Conservation (phyloP, 2,329 filamentous ascomycete genomes). For the Pseudopyricularia javanii region DNA sequence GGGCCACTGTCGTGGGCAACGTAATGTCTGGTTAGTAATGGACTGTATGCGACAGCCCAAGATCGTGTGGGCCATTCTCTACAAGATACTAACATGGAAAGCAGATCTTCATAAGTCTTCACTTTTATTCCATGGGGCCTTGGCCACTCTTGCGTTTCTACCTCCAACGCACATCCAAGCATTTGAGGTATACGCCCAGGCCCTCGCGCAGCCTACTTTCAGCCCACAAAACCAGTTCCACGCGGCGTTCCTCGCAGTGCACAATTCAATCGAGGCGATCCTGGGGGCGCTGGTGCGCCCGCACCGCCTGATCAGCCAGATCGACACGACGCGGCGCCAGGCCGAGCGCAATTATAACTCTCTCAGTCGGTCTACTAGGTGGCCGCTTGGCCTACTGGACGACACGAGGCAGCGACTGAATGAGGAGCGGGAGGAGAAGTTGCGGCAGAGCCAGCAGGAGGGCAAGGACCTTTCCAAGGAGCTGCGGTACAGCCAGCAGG, state of each 20-base stretch:
- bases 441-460: constrained; percentile 57
- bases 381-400: constrained; percentile 73
- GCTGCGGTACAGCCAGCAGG: constrained; percentile 82
- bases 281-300: constrained; percentile 70
- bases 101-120: constrained; percentile 42
- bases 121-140: constrained; percentile 17
- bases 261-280: constrained; percentile 73
- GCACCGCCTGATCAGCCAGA: constrained; percentile 62
- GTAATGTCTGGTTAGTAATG: constrained; percentile 38
- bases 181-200: constrained; percentile 58
- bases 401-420: constrained; percentile 74
- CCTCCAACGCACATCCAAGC: constrained; percentile 56
- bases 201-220: constrained; percentile 54
- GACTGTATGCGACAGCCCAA: too few species aligned
- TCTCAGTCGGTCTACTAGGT: constrained; percentile 61
- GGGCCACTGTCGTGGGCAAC: constrained; percentile 62
- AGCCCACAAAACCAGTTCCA: constrained; percentile 65
- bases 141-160: constrained; percentile 51
- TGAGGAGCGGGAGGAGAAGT: constrained; percentile 74
- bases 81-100: constrained; percentile 5
- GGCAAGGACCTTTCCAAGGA: constrained; percentile 66
- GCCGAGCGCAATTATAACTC: constrained; percentile 70
- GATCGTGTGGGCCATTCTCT: neutral
- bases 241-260: constrained; percentile 64
- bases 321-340: constrained; percentile 60